These are phyloP conservation scores for Boletus subcaerulescens DNA, from an alignment of 768 basidiomycete genomes.

Conservation along the genomic window DNA sequence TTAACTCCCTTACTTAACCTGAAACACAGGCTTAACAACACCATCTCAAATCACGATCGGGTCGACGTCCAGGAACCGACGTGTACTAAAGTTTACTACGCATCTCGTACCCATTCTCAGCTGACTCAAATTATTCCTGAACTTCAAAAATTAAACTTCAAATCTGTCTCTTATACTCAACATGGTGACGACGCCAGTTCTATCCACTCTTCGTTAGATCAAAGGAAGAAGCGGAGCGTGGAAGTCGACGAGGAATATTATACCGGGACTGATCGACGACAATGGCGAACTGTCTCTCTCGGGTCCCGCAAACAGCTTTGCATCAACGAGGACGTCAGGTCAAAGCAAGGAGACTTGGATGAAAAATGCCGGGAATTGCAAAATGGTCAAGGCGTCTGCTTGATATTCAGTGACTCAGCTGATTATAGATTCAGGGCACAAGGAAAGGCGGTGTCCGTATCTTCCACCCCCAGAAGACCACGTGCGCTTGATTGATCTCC, in stretches of 20 bases:
- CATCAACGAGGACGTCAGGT: constrained; percentile 77
- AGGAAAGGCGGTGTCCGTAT: constrained; percentile 68
- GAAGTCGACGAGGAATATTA: constrained; percentile 22
- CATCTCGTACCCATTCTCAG: constrained; percentile 95
- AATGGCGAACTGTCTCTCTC: constrained; percentile 71
- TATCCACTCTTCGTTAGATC: background rate
- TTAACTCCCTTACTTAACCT: background rate
- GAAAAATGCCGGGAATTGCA: constrained; percentile 84
- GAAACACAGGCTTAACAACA: constrained; percentile 16
- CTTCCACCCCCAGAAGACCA: constrained; percentile 73
- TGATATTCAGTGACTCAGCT: background rate
- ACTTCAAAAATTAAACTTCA: constrained; percentile 66
- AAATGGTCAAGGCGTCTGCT: constrained; percentile 43
- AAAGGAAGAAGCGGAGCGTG: constrained; percentile 19
- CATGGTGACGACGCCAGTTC: background rate
- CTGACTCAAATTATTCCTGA: constrained; percentile 89
- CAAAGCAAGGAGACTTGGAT: constrained; percentile 68
- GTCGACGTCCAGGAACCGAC: constrained; percentile 43
- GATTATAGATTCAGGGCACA: constrained; percentile 45
- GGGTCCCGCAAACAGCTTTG: constrained; percentile 91
- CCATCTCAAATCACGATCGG: constrained; percentile 4
- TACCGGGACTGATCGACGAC: constrained; percentile 25
- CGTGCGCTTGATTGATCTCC: constrained; percentile 68
- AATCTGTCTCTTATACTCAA: constrained; percentile 20
- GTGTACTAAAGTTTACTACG: constrained; percentile 87